These are phyloP conservation scores for Fusarium chaquense DNA, from an alignment of 2,329 filamentous ascomycete species.

Conservation along the genomic window DNA sequence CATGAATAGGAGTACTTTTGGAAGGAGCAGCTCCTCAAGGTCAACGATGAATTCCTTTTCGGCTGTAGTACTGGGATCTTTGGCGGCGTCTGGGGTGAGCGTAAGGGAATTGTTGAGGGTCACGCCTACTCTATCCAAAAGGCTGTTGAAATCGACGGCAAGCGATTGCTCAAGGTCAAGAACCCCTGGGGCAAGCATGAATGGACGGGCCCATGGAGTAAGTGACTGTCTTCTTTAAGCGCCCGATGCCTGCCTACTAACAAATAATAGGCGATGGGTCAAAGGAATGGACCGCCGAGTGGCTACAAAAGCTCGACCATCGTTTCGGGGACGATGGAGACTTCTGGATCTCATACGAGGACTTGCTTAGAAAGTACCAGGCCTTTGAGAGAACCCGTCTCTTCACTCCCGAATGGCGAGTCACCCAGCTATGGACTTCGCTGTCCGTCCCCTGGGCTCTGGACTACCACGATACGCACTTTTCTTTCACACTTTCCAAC, in stretches of 20 bases:
- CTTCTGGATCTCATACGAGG: conserved; percentile 71
- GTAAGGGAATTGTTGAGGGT: conserved; percentile 68
- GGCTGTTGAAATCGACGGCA: conserved; percentile 66
- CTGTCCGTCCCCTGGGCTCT: conserved; percentile 67
- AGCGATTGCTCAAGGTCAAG: conserved; percentile 72
- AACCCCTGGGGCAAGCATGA: conserved; percentile 87
- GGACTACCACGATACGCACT: conserved; percentile 66
- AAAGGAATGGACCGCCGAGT: conserved; percentile 85
- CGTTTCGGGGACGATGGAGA: conserved; percentile 82
- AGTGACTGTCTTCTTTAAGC: conserved; percentile 1
- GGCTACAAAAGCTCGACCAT: conserved; percentile 78
- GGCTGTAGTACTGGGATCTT: conserved; percentile 65
- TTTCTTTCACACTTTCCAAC: conserved; percentile 62
- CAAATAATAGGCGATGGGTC: conserved; percentile 71
- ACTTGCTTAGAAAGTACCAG: conserved; percentile 69
- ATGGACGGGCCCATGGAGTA: conserved; percentile 83
- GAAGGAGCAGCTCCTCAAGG: conserved; percentile 80
- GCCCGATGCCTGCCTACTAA: conserved; percentile 28
- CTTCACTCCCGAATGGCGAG: conserved; percentile 67
- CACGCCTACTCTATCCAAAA: conserved; percentile 74
- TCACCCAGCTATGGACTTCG: conserved; percentile 62
- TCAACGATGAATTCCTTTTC: conserved; percentile 82
- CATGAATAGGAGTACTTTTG: conserved; percentile 68
- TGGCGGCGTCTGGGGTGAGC: conserved; percentile 52
- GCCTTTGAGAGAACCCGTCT: conserved; percentile 69